Evolutionary conservation across 257 asterid genomes (phyloP), one percentile per base, ranked within the genome.

Genomic region (Ehretia macrophylla): DNA sequence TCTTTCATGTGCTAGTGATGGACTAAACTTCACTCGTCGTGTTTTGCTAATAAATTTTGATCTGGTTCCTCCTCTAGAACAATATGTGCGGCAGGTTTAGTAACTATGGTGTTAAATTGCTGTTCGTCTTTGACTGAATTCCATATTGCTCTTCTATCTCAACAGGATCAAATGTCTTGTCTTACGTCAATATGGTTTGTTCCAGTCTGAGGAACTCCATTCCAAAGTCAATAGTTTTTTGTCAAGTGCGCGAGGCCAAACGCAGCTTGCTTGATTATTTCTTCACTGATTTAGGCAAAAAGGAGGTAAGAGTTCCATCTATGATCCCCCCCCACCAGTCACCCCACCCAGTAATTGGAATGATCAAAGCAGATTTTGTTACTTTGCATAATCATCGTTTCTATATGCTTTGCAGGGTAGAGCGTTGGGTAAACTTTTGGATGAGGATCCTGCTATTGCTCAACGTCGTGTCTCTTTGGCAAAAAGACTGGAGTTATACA

Each of bases 201-300:
- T 90, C 81, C 37, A 79, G 94, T 68, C 64, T 93, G 80, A 83
- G 96, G 83, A 90, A 88, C 81, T 88, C 97, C 65, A 86, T 89
- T 60, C 97, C 99, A 1, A 92, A 88, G 77, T 93, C 97, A n/a
- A 73, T 93, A 8, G 99, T 93, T 22, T 87, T 89, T 60, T 90
- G 96, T 66, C 99, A 93, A 80, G 99, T 93, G 35, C 97, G 99
- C 14, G 97, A 89, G 83, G 99, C 99, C 14, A 93, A 93, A 48
- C 95, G 99, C 52, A 82, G 96, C 73, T 70, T 93, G 70, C 99
- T 93, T 0, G 99, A 93, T 69, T 85, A 83, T 77, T 93, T 93
- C 85, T 93, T 89, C 69, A 63, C 99, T 0, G 96, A 89, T 1
- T 55, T 93, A 51, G 99, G 96, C 37, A 76, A 78, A 63, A 93